Evolutionary conservation across 2,329 filamentous ascomycete species (phyloP), one percentile per base, ranked within the genome.

Genomic region (Sclerotinia minor): DNA sequence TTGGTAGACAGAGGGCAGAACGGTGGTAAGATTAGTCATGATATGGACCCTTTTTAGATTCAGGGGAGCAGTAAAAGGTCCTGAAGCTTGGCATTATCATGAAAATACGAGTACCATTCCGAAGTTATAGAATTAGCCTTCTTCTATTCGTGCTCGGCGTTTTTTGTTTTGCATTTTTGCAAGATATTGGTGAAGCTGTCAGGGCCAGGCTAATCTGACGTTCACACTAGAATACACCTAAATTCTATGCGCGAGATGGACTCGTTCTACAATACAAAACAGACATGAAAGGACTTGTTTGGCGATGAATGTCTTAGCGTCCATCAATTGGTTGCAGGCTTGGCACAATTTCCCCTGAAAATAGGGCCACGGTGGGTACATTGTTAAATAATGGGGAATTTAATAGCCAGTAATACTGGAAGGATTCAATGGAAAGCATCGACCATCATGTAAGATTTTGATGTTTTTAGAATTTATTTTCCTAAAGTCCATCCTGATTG

Each of bases 21-120:
- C 13, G 53, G 38, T 55, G 52, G 5, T n/a, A 17, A 47, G 41
- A 47, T 60, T 60, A 35, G 58, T 35, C 47, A 60, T 35, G 26
- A 24, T 60, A 60, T 49, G 26, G 44, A 29, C 58, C 58, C 26
- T 32, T 45, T 45, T 35, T 29, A 35, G 58, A 60, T 60, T 60
- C 44, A 60, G 58, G 58, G 44, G 41, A 38, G 11, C 5, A 5
- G 26, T 35, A 49, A 24, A 32, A 35, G 29, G 47, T 49, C 13
- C 29, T 47, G 17, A 21, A 35, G 7, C 58, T 61, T 61, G 44
- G 44, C 58, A 9, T 24, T 49, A 32, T 49, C 58, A 49, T 47
- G 13, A 21, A 6, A 13, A 29, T 32, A n/a, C 21, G 15, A 44
- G 11, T 59, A 59, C 17, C 11, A 44, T 59, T 59, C n/a, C 41